Evolutionary conservation across 2,329 filamentous ascomycete genomes (phyloP).

Genomic region (Magnaporthiopsis poae): DNA sequence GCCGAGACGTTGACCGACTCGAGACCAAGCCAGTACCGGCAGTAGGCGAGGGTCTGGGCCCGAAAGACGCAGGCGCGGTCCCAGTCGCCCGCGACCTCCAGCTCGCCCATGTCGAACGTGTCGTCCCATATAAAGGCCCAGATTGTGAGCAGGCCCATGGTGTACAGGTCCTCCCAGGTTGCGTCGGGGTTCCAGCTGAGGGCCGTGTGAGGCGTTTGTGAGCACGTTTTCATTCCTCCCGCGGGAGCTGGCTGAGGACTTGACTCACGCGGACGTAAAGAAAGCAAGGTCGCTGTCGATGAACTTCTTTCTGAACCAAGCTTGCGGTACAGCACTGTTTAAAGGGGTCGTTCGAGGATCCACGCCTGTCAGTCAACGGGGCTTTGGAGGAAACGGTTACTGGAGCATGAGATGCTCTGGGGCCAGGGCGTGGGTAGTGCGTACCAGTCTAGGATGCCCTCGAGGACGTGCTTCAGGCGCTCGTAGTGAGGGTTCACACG

Average conservation of each 20-base stretch:
- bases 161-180: constrained; percentile 23
- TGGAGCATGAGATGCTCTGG: not conserved
- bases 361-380: not conserved
- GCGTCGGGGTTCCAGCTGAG: constrained; percentile 24
- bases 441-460: constrained; percentile 7
- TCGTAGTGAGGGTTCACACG: constrained; percentile 4
- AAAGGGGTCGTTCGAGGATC: constrained; percentile 21
- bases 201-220: not conserved
- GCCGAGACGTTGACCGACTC: not conserved
- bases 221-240: not conserved
- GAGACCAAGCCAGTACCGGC: constrained; percentile 20
- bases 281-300: constrained; percentile 24
- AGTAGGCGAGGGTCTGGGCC: constrained; percentile 20
- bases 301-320: constrained; percentile 21
- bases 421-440: no score
- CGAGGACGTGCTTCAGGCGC: constrained; percentile 1
- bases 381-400: not conserved
- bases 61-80: constrained; percentile 21
- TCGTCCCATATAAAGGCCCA: constrained; percentile 28
- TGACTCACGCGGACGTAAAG: constrained; percentile 22
- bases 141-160: constrained; percentile 22
- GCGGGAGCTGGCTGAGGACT: not conserved
- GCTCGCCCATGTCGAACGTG: constrained; percentile 24
- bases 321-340: constrained; percentile 19
- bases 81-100: constrained; percentile 21